phyloP scores from a whole-genome alignment of 768 basidiomycete species.

The Suillus ampliporus region DNA sequence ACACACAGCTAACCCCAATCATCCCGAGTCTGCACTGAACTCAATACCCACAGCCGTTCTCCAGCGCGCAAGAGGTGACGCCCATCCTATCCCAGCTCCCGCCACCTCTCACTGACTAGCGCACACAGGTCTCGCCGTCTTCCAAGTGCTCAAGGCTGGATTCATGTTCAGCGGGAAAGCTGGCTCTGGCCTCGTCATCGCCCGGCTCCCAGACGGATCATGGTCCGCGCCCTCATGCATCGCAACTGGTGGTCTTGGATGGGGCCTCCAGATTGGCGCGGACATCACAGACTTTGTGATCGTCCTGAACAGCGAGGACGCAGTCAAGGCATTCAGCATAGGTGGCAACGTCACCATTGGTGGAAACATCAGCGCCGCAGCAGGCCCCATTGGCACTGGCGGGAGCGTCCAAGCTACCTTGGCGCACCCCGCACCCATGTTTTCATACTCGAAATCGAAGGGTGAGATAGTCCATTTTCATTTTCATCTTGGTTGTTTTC shows the following conservation, averaged over 20 bases:
- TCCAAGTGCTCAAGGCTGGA: constrained; percentile 92
- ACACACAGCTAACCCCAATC: constrained; percentile 77
- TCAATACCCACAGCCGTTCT: constrained; percentile 92
- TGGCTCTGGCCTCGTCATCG: constrained; percentile 91
- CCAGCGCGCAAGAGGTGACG: constrained; percentile 82
- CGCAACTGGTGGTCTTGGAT: constrained; percentile 92
- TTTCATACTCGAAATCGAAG: constrained; percentile 95
- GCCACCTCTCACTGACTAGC: not conserved
- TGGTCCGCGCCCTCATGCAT: constrained; percentile 98
- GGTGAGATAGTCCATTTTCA: constrained; percentile 50
- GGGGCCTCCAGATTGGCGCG: constrained; percentile 95
- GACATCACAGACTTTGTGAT: constrained; percentile 96
- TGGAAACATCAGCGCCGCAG: constrained; percentile 82
- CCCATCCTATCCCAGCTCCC: not conserved
- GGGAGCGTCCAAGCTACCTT: constrained; percentile 86
- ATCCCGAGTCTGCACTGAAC: constrained; percentile 91
- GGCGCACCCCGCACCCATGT: constrained; percentile 96
- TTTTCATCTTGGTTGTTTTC: not conserved
- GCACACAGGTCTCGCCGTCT: constrained; percentile 83
- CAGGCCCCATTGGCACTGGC: constrained; percentile 94
- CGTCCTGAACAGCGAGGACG: constrained; percentile 96
- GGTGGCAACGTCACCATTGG: constrained; percentile 98
- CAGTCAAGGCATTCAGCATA: constrained; percentile 92
- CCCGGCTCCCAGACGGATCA: constrained; percentile 91
- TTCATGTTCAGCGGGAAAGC: constrained; percentile 96